phyloP scores from a whole-genome alignment of 352 stramenopile species.

The Globisporangium carolinianum region DNA sequence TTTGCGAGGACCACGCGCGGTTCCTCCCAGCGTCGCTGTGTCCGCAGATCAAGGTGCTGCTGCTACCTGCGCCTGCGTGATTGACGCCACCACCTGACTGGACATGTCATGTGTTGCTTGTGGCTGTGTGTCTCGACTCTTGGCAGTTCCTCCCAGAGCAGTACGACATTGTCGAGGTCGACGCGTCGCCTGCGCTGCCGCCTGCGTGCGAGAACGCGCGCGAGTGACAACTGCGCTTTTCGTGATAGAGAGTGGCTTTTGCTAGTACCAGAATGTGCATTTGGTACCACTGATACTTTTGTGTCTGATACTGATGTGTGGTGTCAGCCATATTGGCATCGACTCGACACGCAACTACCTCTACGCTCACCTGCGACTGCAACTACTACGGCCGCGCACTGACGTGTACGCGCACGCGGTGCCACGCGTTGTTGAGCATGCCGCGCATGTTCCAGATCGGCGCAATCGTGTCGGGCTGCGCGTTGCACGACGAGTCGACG shows the following conservation, averaged over 20 bases:
- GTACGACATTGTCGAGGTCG: slow-evolving; percentile 31
- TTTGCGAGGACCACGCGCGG: slow-evolving; percentile 52
- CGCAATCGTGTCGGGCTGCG: slow-evolving; percentile 92
- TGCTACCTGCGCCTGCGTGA: neutral
- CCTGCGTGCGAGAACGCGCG: neutral
- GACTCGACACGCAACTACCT: no score
- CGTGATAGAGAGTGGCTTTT: no score
- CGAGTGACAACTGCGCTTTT: neutral
- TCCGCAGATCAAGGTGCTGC: slow-evolving; percentile 56
- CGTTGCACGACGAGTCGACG: slow-evolving; percentile 94
- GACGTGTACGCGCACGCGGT: slow-evolving; percentile 69
- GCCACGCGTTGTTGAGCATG: slow-evolving; percentile 97
- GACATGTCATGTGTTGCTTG: neutral
- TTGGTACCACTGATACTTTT: no score
- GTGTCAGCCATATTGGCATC: no score
- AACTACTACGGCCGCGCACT: neutral
- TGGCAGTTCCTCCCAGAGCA: slow-evolving; percentile 47
- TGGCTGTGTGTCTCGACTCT: neutral
- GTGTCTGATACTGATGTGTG: no score
- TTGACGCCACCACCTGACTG: neutral
- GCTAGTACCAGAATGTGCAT: no score
- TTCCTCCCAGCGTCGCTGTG: slow-evolving; percentile 69
- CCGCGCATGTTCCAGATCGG: slow-evolving; percentile 98
- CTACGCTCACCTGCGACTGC: no score
- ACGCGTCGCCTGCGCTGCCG: slow-evolving; percentile 1